Evolutionary conservation across 495 filamentous ascomycete species (phyloP), one percentile per base, ranked within the genome.

Genomic region (Penicillium malachiteum): DNA sequence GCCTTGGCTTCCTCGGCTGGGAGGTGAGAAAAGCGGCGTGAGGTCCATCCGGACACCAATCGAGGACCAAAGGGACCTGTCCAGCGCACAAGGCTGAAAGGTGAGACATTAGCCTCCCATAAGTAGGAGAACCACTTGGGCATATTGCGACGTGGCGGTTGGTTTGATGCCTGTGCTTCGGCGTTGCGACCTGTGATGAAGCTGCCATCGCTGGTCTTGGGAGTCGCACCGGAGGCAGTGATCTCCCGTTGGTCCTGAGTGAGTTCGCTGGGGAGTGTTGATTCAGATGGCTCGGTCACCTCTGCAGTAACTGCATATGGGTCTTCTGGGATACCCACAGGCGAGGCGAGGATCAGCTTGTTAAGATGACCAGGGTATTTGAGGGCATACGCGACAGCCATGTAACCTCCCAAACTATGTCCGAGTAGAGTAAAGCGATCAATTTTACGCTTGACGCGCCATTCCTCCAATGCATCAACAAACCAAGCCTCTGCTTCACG

Each of bases 91-190:
- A 98, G 71, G 57, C 84, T 90, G 70, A 98, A 98, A 14, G 95
- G 94, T 1, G 91, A 96, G 58, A 98, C 86, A 65, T 98, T 98
- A 58, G 91, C 90, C 55, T 98, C 94, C 94, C 94, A 98, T 34
- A 98, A 81, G 68, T 90, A 96, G 31, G 84, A 84, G 14, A 97
- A 76, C 91, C 91, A 96, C 68, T 87, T 86, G 0, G 92, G 88
- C 11, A 90, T 60, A 14, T 86, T 87, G 5, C 88, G 79, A 37
- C 81, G 72, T n/a, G 84, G 73, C 48, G 81, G 57, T 45, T 61
- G 65, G 47, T 76, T 76, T 14, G 62, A 33, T 30, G 65, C 49
- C 11, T 69, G 30, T 9, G 47, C 48, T 7, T 57, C 54, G 21
- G 62, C 44, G 16, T 61, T 58, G n/a, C 63, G 55, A 18, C 81